Conservation (phyloP, 1,284 basidiomycete species). For the Cutaneotrichosporon spelunceum region DNA sequence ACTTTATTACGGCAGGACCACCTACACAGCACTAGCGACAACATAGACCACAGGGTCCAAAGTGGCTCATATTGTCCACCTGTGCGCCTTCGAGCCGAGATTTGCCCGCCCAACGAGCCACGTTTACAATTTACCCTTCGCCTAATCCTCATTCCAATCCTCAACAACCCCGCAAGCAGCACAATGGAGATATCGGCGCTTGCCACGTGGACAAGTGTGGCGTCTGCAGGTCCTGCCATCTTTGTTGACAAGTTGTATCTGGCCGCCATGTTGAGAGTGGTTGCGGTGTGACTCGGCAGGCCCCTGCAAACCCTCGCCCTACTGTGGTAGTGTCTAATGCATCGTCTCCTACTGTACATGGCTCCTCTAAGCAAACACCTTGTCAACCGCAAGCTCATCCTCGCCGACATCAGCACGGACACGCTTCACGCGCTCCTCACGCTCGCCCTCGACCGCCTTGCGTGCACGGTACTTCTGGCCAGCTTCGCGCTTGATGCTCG, state of each 20-base stretch:
- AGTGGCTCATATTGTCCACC: neutral
- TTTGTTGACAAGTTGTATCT: neutral
- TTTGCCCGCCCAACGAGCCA: neutral
- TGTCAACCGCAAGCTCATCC: conserved; percentile 76
- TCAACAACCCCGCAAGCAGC: neutral
- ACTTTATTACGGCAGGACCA: neutral
- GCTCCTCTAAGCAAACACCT: conserved; percentile 70
- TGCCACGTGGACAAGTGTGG: neutral
- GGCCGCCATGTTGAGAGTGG: no score
- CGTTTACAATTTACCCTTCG: neutral
- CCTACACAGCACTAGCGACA: neutral
- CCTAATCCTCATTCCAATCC: neutral
- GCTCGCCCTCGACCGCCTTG: conserved; percentile 72
- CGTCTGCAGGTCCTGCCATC: neutral
- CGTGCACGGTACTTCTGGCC: conserved; percentile 76
- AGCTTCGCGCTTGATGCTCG: conserved; percentile 65
- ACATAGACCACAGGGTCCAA: neutral
- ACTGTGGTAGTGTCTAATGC: conserved; percentile 2
- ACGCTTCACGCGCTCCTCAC: conserved; percentile 63
- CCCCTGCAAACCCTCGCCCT: neutral
- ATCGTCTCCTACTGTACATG: conserved; percentile 4
- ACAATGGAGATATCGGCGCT: neutral
- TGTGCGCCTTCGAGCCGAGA: neutral
- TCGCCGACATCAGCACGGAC: conserved; percentile 63
- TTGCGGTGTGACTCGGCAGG: no score